Conservation (phyloP, 306 rosid genomes). For the Acacia melanoxylon region DNA sequence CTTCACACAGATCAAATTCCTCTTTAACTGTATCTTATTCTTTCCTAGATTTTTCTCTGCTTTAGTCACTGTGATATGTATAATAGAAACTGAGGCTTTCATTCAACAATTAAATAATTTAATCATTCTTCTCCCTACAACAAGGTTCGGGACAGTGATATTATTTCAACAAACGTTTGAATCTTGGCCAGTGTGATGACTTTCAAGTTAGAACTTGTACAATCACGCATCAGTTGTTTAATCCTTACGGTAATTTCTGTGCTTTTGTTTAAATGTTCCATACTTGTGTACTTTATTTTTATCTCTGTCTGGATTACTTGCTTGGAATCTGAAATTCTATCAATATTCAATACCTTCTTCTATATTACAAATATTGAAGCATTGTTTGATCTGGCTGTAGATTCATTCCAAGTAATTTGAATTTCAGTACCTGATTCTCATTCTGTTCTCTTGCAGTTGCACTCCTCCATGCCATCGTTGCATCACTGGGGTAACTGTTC, state of each 20-base stretch:
- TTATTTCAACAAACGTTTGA: background rate
- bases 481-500: background rate
- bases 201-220: background rate
- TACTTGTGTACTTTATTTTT: background rate
- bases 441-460: background rate
- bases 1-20: conserved; percentile 50
- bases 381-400: background rate
- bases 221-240: background rate
- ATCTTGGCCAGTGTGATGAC: background rate
- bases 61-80: background rate
- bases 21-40: conserved; percentile 27
- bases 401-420: background rate
- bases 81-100: too few relatives aligned
- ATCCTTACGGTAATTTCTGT: background rate
- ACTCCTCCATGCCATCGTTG: background rate
- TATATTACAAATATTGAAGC: background rate
- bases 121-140: background rate
- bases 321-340: background rate
- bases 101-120: too few relatives aligned
- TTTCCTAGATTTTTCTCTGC: background rate
- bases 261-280: background rate
- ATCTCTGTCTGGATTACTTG: background rate
- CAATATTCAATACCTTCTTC: background rate
- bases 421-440: background rate
- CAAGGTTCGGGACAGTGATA: background rate